Evolutionary conservation across 257 asterid species (phyloP), one percentile per base, ranked within the genome.

Genomic region (Przewalskia tangutica): DNA sequence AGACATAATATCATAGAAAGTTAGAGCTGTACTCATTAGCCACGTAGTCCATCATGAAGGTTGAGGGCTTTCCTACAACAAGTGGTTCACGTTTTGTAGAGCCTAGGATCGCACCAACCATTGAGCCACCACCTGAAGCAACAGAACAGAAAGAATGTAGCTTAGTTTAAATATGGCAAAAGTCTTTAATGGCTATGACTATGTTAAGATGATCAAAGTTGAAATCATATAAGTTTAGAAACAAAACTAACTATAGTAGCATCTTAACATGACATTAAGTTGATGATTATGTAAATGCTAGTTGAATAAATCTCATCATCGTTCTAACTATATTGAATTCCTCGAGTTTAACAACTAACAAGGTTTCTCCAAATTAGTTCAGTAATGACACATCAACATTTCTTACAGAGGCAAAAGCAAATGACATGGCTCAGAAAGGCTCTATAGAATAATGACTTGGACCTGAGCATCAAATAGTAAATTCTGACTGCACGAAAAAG

Each of bases 1-100:
- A 44, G 75, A 1, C 42, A 23, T 60, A 42, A 48, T 0, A 60
- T 23, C 2, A 13, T 75, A 50, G 16, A 50, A 27, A 56, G 1
- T 0, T 17, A 4, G 40, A 4, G 63, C 23, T 97, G 75, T 91
- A 95, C 98, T 95, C 82, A 84, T 92, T 88, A 77, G 98, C 94
- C 86, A 95, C 85, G 82, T 94, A 94, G 88, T 94, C 98, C 98
- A 95, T 94, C 99, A 95, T 91, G 86, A 95, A 95, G 73, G 99
- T 94, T 0, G 97, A 95, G 17, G 99, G 99, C 91, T 95, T 95
- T 84, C 99, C 99, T 8, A 95, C 98, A 23, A 95, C 98, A 51
- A 90, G 92, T 6, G 98, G 99, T 82, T 95, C 99, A 0, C 84
- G 91, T 82, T 94, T 92, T 85, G 97, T 95, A 70, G 99, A 93